Conservation (phyloP, 2,329 filamentous ascomycete genomes). For the Leptodontidium sp. region DNA sequence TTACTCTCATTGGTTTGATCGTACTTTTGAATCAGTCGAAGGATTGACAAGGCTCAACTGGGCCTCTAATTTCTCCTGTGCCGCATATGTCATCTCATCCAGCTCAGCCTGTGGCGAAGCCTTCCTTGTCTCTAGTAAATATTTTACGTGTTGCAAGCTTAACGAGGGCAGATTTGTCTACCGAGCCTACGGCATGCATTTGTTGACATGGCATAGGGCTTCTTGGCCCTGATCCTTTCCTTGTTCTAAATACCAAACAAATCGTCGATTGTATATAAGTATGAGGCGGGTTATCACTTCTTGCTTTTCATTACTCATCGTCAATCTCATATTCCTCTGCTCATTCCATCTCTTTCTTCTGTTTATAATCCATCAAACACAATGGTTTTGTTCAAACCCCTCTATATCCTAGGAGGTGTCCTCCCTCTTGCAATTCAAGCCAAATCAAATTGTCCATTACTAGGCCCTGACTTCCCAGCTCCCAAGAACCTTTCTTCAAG, state of each 20-base stretch:
- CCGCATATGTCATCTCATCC: not conserved
- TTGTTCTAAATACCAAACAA: not conserved
- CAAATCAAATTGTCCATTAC: slow-evolving; percentile 22
- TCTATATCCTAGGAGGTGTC: slow-evolving; percentile 18
- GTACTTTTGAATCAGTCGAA: not conserved
- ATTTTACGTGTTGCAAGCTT: not conserved
- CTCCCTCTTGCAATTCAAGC: slow-evolving; percentile 6
- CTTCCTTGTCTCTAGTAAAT: not conserved
- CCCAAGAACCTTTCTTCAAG: slow-evolving; percentile 28
- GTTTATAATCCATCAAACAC: not conserved
- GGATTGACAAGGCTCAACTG: too few species aligned
- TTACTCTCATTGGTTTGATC: not conserved
- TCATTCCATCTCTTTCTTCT: not conserved
- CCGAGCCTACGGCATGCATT: not conserved
- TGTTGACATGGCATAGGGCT: not conserved
- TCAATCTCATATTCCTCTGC: not conserved
- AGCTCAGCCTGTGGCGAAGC: slow-evolving; percentile 6
- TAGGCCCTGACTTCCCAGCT: slow-evolving; percentile 28
- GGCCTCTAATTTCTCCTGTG: too few species aligned
- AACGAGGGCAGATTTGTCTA: not conserved
- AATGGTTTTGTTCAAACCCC: not conserved
- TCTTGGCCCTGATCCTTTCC: not conserved
- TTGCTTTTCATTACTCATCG: too few species aligned
- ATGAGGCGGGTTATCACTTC: too few species aligned
- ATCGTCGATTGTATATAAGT: too few species aligned